phyloP scores from a whole-genome alignment of 805 yeast genomes.

The Metschnikowia gelsemii region DNA sequence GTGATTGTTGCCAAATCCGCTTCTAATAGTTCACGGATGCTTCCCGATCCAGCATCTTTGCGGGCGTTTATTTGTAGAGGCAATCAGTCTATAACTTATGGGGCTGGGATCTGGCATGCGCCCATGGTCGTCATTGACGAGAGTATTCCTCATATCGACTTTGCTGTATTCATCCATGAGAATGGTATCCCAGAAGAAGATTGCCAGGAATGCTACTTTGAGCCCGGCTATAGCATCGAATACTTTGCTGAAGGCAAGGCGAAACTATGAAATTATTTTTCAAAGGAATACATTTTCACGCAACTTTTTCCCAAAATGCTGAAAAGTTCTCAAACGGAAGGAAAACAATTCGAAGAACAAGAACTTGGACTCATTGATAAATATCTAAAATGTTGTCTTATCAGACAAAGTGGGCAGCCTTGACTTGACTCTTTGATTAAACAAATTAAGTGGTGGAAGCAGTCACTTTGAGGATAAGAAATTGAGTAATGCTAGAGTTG shows the following conservation, averaged over 20 bases:
- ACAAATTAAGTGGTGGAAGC: too few relatives aligned
- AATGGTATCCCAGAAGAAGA: constrained; percentile 78
- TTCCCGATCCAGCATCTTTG: constrained; percentile 62
- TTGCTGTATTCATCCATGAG: constrained; percentile 86
- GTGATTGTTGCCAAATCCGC: constrained; percentile 75
- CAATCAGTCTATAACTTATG: constrained; percentile 87
- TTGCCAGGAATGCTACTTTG: constrained; percentile 74
- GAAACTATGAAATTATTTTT: constrained; percentile 9
- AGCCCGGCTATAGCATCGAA: constrained; percentile 51
- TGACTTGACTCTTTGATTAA: too few relatives aligned
- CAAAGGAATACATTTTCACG: too few relatives aligned
- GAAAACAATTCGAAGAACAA: too few relatives aligned
- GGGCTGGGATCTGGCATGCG: constrained; percentile 88
- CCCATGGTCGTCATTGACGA: constrained; percentile 87
- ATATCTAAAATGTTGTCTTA: too few relatives aligned
- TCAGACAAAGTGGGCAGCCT: too few relatives aligned
- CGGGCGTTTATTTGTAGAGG: constrained; percentile 76
- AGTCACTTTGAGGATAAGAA: too few relatives aligned
- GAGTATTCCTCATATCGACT: constrained; percentile 55
- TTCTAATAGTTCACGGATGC: constrained; percentile 27
- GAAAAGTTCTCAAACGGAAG: too few relatives aligned
- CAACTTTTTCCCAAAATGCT: too few relatives aligned
- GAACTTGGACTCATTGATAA: too few relatives aligned
- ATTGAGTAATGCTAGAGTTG: too few relatives aligned
- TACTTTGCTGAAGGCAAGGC: constrained; percentile 17